phyloP scores from a whole-genome alignment of 1,284 basidiomycete genomes.

The Athelia sp. region DNA sequence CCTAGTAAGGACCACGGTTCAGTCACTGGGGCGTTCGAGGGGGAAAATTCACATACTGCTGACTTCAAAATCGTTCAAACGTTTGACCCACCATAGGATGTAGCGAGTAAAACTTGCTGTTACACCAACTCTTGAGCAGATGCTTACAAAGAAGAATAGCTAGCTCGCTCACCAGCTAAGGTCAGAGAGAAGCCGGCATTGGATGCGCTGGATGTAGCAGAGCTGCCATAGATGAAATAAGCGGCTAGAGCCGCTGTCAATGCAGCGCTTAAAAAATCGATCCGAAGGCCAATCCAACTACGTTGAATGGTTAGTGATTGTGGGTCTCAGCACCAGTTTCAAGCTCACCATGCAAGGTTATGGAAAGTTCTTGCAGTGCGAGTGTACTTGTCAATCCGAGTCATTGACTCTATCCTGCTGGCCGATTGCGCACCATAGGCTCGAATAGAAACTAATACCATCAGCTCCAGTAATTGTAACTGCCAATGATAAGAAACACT shows the following conservation, averaged over 20 bases:
- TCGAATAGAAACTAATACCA: constrained; percentile 13
- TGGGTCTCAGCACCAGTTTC: background rate
- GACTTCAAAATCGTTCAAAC: constrained; percentile 57
- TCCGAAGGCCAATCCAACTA: constrained; percentile 37
- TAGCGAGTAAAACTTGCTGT: constrained; percentile 38
- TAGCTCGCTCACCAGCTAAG: constrained; percentile 32
- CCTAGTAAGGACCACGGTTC: constrained; percentile 21
- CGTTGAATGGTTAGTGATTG: background rate
- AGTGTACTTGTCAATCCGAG: constrained; percentile 35
- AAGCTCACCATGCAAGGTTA: constrained; percentile 30
- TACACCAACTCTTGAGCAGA: no score
- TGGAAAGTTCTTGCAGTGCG: constrained; percentile 33
- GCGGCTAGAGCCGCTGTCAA: constrained; percentile 21
- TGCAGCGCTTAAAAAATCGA: constrained; percentile 31
- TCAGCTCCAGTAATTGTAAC: constrained; percentile 28
- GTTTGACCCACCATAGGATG: constrained; percentile 50
- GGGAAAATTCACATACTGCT: constrained; percentile 33
- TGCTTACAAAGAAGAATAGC: no score
- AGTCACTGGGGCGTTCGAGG: background rate
- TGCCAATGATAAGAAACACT: constrained; percentile 20
- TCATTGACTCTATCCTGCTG: constrained; percentile 29
- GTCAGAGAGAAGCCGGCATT: constrained; percentile 47
- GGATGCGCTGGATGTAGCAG: constrained; percentile 31
- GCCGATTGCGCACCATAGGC: constrained; percentile 36
- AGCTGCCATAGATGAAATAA: constrained; percentile 19